These are phyloP conservation scores for Metschnikowia gruessii DNA, from an alignment of 805 yeast genomes.

Conservation along the genomic window DNA sequence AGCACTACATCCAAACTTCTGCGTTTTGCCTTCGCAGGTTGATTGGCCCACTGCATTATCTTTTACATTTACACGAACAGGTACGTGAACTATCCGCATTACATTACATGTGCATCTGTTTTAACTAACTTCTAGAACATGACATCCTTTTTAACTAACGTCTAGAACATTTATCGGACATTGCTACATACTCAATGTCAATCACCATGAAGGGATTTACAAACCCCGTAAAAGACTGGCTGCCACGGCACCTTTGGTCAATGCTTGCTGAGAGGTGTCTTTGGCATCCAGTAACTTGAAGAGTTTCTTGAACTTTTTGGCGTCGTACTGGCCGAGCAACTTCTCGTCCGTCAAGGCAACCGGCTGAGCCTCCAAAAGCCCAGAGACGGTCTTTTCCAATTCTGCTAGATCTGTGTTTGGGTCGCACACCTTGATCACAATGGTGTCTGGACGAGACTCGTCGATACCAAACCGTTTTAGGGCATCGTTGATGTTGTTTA, in stretches of 20 bases:
- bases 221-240: slow-evolving; percentile 19
- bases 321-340: slow-evolving; percentile 23
- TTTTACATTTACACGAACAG: not conserved
- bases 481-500: slow-evolving; percentile 69
- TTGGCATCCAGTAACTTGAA: slow-evolving; percentile 33
- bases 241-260: slow-evolving; percentile 16
- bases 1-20: slow-evolving; percentile 11
- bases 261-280: slow-evolving; percentile 11
- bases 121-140: not conserved
- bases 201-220: not conserved
- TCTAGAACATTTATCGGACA: not conserved
- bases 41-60: not conserved
- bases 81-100: not conserved
- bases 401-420: slow-evolving; percentile 18
- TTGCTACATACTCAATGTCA: not conserved
- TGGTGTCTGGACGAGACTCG: slow-evolving; percentile 41
- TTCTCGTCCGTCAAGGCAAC: slow-evolving; percentile 25
- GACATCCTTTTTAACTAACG: not conserved
- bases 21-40: slow-evolving; percentile 20
- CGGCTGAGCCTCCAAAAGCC: slow-evolving; percentile 15
- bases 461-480: slow-evolving; percentile 68
- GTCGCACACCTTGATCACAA: slow-evolving; percentile 50
- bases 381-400: slow-evolving; percentile 27
- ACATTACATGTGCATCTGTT: not conserved
- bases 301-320: slow-evolving; percentile 33